These are phyloP conservation scores for Cetradonia linearis DNA, from an alignment of 495 filamentous ascomycete species.

Conservation along the genomic window DNA sequence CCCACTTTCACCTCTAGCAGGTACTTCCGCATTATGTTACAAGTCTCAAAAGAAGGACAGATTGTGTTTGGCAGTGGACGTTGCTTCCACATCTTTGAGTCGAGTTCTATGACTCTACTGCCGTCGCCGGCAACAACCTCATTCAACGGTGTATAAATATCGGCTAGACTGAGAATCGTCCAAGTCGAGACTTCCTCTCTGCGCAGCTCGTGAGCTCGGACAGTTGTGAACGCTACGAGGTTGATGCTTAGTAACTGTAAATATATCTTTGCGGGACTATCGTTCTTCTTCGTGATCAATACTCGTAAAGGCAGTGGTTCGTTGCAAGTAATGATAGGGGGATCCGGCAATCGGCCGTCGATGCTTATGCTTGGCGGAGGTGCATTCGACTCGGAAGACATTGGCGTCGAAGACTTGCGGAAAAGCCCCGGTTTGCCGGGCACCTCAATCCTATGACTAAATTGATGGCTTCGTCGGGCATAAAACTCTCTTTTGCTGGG, in stretches of 20 bases:
- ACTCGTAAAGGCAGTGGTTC: conserved; percentile 72
- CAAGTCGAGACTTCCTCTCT: conserved; percentile 57
- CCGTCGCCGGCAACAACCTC: conserved; percentile 35
- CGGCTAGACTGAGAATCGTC: conserved; percentile 57
- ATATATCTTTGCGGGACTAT: conserved; percentile 51
- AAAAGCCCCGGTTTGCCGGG: conserved; percentile 49
- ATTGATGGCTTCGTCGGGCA: conserved; percentile 71
- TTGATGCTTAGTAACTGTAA: conserved; percentile 73
- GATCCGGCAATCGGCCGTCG: conserved; percentile 77
- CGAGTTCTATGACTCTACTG: conserved; percentile 56
- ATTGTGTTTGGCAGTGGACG: conserved; percentile 69
- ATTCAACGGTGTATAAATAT: conserved; percentile 55
- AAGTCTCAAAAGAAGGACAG: conserved; percentile 76
- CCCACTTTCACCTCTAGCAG: conserved; percentile 74
- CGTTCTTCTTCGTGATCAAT: conserved; percentile 61
- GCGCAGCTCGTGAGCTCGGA: conserved; percentile 60
- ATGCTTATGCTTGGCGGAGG: conserved; percentile 48
- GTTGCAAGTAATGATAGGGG: conserved; percentile 81
- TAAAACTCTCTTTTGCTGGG: conserved; percentile 66
- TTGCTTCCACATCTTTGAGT: conserved; percentile 56
- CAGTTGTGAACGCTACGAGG: conserved; percentile 65
- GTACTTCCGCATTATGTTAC: conserved; percentile 75
- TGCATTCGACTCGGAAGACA: conserved; percentile 13
- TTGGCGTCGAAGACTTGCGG: conserved; percentile 28
- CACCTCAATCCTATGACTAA: conserved; percentile 37